phyloP scores from a whole-genome alignment of 2,329 filamentous ascomycete genomes.

The Neodidymelliopsis sp. region DNA sequence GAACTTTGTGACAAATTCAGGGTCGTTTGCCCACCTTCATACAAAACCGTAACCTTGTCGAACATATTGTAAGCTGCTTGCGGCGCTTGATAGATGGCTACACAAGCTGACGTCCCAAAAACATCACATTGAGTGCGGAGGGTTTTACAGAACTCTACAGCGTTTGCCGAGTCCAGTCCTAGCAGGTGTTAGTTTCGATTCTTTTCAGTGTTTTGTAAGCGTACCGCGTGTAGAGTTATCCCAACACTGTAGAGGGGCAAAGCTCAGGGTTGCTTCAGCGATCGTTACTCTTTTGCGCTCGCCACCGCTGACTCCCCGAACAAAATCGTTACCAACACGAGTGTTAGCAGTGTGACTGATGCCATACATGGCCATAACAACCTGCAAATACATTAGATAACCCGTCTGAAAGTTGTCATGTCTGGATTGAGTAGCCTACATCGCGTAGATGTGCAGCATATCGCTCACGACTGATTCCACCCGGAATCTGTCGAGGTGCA shows the following conservation, averaged over 20 bases:
- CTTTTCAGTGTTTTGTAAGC: conserved; percentile 1
- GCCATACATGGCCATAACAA: conserved; percentile 77
- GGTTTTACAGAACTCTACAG: conserved; percentile 64
- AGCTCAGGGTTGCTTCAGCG: conserved; percentile 29
- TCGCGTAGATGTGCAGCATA: conserved; percentile 70
- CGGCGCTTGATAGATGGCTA: conserved; percentile 66
- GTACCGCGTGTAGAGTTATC: conserved; percentile 53
- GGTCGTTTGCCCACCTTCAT: conserved; percentile 63
- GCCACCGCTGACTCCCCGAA: conserved; percentile 74
- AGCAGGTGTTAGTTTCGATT: conserved; percentile 8
- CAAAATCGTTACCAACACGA: conserved; percentile 73
- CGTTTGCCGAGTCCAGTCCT: conserved; percentile 51
- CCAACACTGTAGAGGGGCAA: conserved; percentile 44
- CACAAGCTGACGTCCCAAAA: conserved; percentile 56
- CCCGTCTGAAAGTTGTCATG: neutral
- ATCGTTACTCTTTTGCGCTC: conserved; percentile 60
- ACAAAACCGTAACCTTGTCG: conserved; percentile 73
- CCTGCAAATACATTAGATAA: conserved; percentile 37
- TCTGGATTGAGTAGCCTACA: conserved; percentile 11
- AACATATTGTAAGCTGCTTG: conserved; percentile 72
- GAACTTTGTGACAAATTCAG: neutral
- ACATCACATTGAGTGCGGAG: conserved; percentile 60
- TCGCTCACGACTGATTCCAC: conserved; percentile 60
- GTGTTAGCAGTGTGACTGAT: conserved; percentile 76
- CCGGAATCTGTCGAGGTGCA: conserved; percentile 66